These are phyloP conservation scores for Ciborinia camelliae DNA, from an alignment of 2,329 filamentous ascomycete species.

Conservation along the genomic window DNA sequence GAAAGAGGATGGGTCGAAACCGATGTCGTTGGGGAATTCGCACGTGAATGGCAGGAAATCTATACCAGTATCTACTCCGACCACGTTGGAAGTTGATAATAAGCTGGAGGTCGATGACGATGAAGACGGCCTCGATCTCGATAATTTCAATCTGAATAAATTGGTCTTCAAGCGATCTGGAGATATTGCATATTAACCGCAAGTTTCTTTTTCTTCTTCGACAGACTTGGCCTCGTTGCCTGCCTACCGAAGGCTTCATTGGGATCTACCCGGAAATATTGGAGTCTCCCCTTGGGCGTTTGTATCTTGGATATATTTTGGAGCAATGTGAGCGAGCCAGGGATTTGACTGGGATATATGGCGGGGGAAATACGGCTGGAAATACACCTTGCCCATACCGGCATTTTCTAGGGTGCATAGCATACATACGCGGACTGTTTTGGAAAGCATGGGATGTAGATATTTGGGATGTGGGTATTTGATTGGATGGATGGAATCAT, in stretches of 20 bases:
- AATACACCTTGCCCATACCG: background rate
- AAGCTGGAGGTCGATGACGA: constrained; percentile 31
- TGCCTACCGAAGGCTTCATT: background rate
- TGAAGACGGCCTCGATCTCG: constrained; percentile 27
- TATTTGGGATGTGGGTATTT: background rate
- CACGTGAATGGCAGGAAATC: background rate
- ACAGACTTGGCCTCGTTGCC: background rate
- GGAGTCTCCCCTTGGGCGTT: background rate
- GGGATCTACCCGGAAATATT: background rate
- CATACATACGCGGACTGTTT: background rate
- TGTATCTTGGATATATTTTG: background rate
- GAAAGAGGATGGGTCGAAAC: constrained; percentile 16
- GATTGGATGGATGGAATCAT: background rate
- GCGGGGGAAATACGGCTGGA: background rate
- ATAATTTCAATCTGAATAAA: constrained; percentile 23
- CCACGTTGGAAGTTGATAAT: constrained; percentile 28
- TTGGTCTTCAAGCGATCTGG: constrained; percentile 33
- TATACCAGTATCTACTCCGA: background rate
- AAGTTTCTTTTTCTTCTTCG: too few species aligned
- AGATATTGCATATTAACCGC: constrained; percentile 23
- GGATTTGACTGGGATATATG: background rate
- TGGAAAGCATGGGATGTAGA: too few species aligned
- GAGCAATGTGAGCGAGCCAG: background rate
- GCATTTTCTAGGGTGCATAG: background rate
- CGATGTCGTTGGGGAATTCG: constrained; percentile 15